Percentiles rank a stretch among this genome's conserved stretches.
These are phyloP conservation scores for Russula olivacea DNA, from an alignment of 768 basidiomycete species.

Conservation along the genomic window DNA sequence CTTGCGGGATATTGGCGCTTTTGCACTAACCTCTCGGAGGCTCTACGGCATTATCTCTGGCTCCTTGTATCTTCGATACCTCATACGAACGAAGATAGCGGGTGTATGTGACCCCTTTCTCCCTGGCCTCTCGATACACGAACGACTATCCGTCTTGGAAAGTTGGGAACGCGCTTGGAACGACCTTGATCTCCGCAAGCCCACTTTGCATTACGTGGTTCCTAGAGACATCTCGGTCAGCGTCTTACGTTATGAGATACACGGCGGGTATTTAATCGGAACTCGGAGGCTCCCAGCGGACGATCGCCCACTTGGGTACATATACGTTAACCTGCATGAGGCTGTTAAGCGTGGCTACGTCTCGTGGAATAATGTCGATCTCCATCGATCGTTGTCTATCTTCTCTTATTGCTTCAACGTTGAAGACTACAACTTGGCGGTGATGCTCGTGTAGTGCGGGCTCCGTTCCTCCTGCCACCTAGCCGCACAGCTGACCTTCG, in stretches of 20 bases:
- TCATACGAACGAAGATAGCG: conserved; percentile 15
- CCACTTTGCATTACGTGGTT: conserved; percentile 13
- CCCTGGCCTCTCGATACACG: conserved; percentile 9
- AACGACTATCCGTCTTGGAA: conserved; percentile 13
- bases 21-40: conserved; percentile 12
- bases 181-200: conserved; percentile 13
- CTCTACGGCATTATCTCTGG: conserved; percentile 13
- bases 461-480: not conserved
- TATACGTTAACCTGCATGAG: conserved; percentile 12
- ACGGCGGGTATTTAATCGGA: conserved; percentile 16
- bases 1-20: conserved; percentile 14
- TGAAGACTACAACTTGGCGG: conserved; percentile 16
- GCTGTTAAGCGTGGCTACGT: not conserved
- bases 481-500: not conserved
- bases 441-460: conserved; percentile 18
- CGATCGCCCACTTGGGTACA: conserved; percentile 21
- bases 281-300: conserved; percentile 10
- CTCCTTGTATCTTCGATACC: conserved; percentile 18
- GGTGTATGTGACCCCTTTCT: conserved; percentile 16
- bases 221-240: conserved; percentile 9
- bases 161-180: conserved; percentile 18
- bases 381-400: conserved; percentile 12
- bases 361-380: conserved; percentile 15
- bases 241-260: conserved; percentile 16
- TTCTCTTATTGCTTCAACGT: conserved; percentile 15